phyloP scores from a whole-genome alignment of 2,329 filamentous ascomycete genomes.

The Exophiala viscosa region DNA sequence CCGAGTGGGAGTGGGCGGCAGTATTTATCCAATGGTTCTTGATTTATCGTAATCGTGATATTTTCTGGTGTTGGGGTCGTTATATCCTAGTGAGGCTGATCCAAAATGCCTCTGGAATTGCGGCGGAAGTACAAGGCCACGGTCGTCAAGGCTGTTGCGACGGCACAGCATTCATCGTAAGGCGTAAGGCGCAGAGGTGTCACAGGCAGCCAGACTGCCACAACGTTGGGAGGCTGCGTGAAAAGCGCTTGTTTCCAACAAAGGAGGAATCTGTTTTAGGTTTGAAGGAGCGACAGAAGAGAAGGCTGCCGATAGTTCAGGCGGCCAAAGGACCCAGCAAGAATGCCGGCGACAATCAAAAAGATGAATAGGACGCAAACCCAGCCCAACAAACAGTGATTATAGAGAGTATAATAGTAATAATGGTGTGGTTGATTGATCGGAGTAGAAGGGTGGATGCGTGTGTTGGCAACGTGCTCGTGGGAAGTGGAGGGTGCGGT shows the following conservation, averaged over 20 bases:
- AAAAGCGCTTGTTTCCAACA: conserved; percentile 10
- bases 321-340: conserved; percentile 9
- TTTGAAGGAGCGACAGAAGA: conserved; percentile 19
- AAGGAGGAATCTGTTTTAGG: conserved; percentile 18
- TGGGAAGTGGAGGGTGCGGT: background rate
- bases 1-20: background rate
- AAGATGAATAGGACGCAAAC: conserved; percentile 1
- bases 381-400: background rate
- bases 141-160: conserved; percentile 1
- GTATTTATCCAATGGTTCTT: background rate
- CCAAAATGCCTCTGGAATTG: background rate
- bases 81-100: background rate
- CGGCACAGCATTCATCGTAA: conserved; percentile 8
- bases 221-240: conserved; percentile 9
- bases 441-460: background rate
- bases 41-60: background rate
- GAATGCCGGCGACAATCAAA: background rate
- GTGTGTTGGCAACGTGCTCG: background rate
- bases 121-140: background rate
- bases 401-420: conserved; percentile 9
- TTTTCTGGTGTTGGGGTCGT: too few relatives aligned
- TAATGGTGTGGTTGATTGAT: background rate
- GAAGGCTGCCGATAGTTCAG: background rate
- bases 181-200: conserved; percentile 11
- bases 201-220: conserved; percentile 16